phyloP scores from a whole-genome alignment of 129 eudicot species.

The Daucus carota region DNA sequence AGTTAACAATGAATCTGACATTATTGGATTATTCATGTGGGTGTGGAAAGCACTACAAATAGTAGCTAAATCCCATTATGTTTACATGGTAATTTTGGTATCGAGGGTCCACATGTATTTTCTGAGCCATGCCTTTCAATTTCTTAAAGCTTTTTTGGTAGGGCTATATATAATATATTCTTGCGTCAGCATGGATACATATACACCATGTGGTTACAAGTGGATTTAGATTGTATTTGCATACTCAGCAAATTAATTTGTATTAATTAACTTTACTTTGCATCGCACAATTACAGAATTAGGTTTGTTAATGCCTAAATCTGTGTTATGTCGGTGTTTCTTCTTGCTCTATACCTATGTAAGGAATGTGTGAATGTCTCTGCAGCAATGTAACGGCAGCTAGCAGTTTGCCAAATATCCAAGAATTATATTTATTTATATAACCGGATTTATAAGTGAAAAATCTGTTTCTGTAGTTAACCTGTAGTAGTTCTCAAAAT shows the following conservation, averaged over 20 bases:
- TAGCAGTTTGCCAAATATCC: background rate
- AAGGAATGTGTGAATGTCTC: background rate
- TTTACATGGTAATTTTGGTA: background rate
- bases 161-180: background rate
- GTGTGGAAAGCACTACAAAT: slow-evolving; percentile 8
- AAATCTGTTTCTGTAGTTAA: no score
- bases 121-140: background rate
- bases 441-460: background rate
- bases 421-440: no score
- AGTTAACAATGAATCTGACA: background rate
- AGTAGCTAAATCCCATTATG: slow-evolving; percentile 10
- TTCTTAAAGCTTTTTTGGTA: background rate
- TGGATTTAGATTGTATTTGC: background rate
- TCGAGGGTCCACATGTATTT: background rate
- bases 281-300: background rate
- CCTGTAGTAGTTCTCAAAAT: no score
- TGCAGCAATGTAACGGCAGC: background rate
- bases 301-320: background rate
- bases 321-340: background rate
- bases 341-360: background rate
- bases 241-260: background rate
- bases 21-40: slow-evolving; percentile 4
- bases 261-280: background rate
- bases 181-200: background rate
- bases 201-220: background rate